Conservation (phyloP, 768 basidiomycete species). For the Leccinum subgranulosum region DNA sequence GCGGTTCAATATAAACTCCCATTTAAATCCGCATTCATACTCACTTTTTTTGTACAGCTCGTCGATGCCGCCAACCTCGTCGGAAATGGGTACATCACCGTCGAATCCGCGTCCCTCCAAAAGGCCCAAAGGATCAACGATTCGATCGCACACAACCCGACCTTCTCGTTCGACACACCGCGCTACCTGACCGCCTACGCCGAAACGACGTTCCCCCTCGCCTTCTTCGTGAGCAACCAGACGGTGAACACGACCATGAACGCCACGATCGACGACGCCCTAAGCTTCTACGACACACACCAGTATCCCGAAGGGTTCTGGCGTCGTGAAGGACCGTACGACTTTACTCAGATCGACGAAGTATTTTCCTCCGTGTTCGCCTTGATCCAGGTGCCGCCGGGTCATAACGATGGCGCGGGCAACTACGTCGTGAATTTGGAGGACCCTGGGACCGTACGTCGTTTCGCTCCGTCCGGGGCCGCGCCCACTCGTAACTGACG, state of each 20-base stretch:
- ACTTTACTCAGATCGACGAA: not conserved
- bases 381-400: slow-evolving; percentile 9
- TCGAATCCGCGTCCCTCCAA: slow-evolving; percentile 21
- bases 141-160: slow-evolving; percentile 25
- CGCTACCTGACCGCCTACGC: slow-evolving; percentile 20
- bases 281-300: slow-evolving; percentile 19
- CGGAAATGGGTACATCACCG: slow-evolving; percentile 17
- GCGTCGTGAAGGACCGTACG: slow-evolving; percentile 18
- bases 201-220: slow-evolving; percentile 23
- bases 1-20: not conserved
- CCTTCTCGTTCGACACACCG: slow-evolving; percentile 20
- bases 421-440: slow-evolving; percentile 13
- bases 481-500: not conserved
- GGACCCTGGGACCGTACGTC: slow-evolving; percentile 15
- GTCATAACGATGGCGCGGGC: slow-evolving; percentile 15
- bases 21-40: not conserved
- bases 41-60: slow-evolving; percentile 6
- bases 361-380: not conserved
- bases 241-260: slow-evolving; percentile 16
- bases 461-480: not conserved
- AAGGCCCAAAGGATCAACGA: slow-evolving; percentile 23
- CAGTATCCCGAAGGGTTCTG: slow-evolving; percentile 17
- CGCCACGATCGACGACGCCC: slow-evolving; percentile 12
- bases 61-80: slow-evolving; percentile 15
- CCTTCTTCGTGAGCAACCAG: slow-evolving; percentile 25